Evolutionary conservation across 177 flowering plant species (phyloP).

Genomic region (Vitis hybrid): DNA sequence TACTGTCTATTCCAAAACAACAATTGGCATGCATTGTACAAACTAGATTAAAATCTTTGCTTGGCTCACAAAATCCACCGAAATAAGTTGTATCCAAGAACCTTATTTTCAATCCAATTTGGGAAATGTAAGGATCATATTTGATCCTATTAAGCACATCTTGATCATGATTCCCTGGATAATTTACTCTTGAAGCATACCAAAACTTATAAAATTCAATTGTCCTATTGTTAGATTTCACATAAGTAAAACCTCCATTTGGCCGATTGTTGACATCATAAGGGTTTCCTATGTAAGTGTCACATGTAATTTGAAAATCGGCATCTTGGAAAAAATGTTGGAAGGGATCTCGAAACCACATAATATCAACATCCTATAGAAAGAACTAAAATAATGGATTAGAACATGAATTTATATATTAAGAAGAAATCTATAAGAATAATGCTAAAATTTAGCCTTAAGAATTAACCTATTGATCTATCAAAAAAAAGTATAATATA

Average conservation of each 20-base stretch:
- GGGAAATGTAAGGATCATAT: conserved; percentile 20
- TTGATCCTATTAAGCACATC: conserved; percentile 55
- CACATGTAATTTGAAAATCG: conserved; percentile 57
- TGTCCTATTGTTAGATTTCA: conserved; percentile 35
- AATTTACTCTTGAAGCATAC: conserved; percentile 30
- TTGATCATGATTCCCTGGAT: conserved; percentile 48
- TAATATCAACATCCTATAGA: conserved; percentile 54
- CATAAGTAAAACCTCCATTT: conserved; percentile 54
- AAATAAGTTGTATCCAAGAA: conserved; percentile 43
- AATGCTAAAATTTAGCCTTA: no score
- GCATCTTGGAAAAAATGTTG: conserved; percentile 31
- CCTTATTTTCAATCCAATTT: conserved; percentile 38
- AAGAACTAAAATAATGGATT: not conserved
- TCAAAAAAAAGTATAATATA: no score
- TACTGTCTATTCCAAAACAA: conserved; percentile 44
- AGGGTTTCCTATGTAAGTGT: conserved; percentile 31
- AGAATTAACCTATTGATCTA: no score
- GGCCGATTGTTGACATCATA: conserved; percentile 33
- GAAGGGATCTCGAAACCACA: conserved; percentile 56
- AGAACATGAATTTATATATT: no score
- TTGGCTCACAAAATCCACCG: conserved; percentile 55
- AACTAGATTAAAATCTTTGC: conserved; percentile 42
- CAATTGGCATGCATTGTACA: conserved; percentile 61
- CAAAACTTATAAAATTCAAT: conserved; percentile 54
- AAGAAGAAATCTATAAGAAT: no score